Base-by-base conservation (phyloP, 805 yeast species). In the Priceomyces fermenticarens region DNA sequence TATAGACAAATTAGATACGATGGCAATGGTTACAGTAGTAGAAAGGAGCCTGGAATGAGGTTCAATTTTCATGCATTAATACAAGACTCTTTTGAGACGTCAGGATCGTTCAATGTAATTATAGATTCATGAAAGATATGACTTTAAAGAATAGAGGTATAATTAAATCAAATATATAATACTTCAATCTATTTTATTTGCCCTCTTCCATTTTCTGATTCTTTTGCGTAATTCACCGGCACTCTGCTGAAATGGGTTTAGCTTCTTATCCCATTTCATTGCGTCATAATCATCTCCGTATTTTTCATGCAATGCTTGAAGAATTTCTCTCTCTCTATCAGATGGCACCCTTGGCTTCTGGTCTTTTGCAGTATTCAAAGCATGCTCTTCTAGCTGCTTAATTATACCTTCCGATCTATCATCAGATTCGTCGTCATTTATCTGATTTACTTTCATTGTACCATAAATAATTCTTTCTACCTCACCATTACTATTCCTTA, bases 221-320 rank as follows among this genome's bases (percentile, higher is more conserved):
- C 93, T 78, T 61, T 78, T 79, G 63, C 75, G 83, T 51, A 91
- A 67, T 53, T 88, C 95, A 20, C 95, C 95, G n/a, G 81, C 82
- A 46, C 86, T 75, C 60, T 86, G 88, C 66, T 90, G 97, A 63
- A 75, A 78, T 2, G 83, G 77, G 61, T 91, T 91, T 47, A 90
- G 72, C 61, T 85, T 85, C 63, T 77, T 78, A 62, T 93, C 99
- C 86, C 95, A 85, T 60, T 80, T 84, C 99, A 93, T 93, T 53
- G 82, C 86, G 35, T 76, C 83, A 58, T 81, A 89, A 60, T 93
- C 84, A 49, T 88, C 95, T 12, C 97, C 97, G 56, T 93, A 81
- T 59, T 88, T 88, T 14, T 77, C 78, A 44, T 81, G 73, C 30
- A 93, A 68, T 16, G 62, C 63, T 35, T 60, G 63, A 32, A 87